phyloP scores from a whole-genome alignment of 768 basidiomycete genomes.

The Leccinum longicurvipes region DNA sequence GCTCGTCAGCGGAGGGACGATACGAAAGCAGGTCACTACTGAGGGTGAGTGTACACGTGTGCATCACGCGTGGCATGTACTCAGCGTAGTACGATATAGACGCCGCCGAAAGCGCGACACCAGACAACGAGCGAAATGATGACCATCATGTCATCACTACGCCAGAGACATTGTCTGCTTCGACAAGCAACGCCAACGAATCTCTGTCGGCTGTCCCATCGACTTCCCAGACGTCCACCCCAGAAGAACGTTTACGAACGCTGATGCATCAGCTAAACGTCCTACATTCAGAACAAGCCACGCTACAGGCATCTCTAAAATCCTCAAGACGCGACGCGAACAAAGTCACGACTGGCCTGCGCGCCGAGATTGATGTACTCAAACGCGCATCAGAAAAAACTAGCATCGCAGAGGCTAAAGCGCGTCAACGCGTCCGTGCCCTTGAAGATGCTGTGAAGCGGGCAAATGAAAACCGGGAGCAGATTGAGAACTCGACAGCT shows the following conservation, averaged over 20 bases:
- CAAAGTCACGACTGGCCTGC: constrained; percentile 76
- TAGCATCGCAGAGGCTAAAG: constrained; percentile 68
- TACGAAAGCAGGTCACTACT: constrained; percentile 66
- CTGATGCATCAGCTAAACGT: constrained; percentile 65
- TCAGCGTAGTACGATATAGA: constrained; percentile 11
- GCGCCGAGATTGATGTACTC: constrained; percentile 79
- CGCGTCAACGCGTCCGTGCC: constrained; percentile 81
- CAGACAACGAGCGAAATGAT: constrained; percentile 23
- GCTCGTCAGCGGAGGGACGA: constrained; percentile 60
- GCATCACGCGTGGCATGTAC: constrained; percentile 1
- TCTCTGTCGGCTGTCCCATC: constrained; percentile 16
- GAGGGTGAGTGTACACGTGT: constrained; percentile 43
- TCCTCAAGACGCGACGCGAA: constrained; percentile 77
- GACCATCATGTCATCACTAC: constrained; percentile 8
- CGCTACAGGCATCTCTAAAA: constrained; percentile 69
- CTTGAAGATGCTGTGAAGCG: constrained; percentile 87
- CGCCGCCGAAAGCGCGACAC: constrained; percentile 18
- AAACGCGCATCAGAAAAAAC: constrained; percentile 84
- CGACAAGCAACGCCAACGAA: constrained; percentile 26
- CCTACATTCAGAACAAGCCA: constrained; percentile 63
- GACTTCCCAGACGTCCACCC: constrained; percentile 37
- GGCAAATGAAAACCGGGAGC: constrained; percentile 53
- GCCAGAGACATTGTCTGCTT: constrained; percentile 20
- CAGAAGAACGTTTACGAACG: constrained; percentile 65
- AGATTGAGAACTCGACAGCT: constrained; percentile 39